Evolutionary conservation across 371 early-diverging fungal species (phyloP).

Genomic region (Capniomyces stellatus): DNA sequence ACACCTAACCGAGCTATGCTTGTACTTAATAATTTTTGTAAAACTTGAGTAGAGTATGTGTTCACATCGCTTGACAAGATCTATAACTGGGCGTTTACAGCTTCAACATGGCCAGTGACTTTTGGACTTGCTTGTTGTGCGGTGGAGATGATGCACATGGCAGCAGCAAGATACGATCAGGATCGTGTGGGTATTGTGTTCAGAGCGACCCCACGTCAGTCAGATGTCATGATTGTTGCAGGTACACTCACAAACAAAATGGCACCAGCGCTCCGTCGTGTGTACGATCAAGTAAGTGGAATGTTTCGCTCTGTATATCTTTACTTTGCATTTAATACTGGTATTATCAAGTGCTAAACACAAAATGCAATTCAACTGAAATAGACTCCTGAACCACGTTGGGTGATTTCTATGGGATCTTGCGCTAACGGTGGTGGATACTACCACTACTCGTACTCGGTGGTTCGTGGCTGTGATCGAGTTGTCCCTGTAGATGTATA

Average conservation of each 20-base stretch:
- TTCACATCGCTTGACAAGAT: constrained; percentile 77
- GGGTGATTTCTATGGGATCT: constrained; percentile 97
- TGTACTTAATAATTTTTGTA: too few relatives aligned
- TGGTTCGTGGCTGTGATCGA: constrained; percentile 90
- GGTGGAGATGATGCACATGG: constrained; percentile 97
- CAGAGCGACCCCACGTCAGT: constrained; percentile 94
- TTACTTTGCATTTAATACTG: background rate
- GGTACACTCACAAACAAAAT: constrained; percentile 96
- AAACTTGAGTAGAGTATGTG: constrained; percentile 31
- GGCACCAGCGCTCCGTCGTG: constrained; percentile 93
- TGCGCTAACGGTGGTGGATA: constrained; percentile 98
- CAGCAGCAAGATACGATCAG: constrained; percentile 93
- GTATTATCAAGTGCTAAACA: constrained; percentile 1
- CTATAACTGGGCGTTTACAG: constrained; percentile 84
- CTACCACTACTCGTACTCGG: constrained; percentile 95
- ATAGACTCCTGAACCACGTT: constrained; percentile 87
- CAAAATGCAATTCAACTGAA: too few relatives aligned
- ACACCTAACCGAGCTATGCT: too few relatives aligned
- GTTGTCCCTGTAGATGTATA: constrained; percentile 94
- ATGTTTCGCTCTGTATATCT: constrained; percentile 9
- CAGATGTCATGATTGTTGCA: constrained; percentile 97
- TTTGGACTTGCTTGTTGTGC: constrained; percentile 98
- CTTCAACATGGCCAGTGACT: constrained; percentile 94
- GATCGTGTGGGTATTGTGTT: constrained; percentile 95
- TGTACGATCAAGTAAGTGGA: constrained; percentile 65